Conservation (phyloP, 495 filamentous ascomycete genomes). For the Aspergillus affinis region DNA sequence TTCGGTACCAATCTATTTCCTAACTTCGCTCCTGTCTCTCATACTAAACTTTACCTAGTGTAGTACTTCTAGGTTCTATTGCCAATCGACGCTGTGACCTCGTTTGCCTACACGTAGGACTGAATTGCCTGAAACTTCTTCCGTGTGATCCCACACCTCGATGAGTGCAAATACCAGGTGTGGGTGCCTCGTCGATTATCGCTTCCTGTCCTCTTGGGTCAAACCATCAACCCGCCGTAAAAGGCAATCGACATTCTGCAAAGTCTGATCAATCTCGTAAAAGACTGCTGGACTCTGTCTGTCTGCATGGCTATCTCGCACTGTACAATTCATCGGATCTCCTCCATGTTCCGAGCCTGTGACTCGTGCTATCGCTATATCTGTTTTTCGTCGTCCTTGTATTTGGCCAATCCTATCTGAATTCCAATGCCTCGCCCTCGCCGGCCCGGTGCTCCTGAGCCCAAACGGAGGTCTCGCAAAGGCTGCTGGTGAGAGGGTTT, state of each 20-base stretch:
- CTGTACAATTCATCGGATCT: constrained; percentile 21
- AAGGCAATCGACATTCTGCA: constrained; percentile 21
- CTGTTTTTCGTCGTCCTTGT: constrained; percentile 18
- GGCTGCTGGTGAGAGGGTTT: constrained; percentile 74
- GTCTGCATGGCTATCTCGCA: constrained; percentile 35
- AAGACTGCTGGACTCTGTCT: constrained; percentile 15
- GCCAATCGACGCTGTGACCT: background rate
- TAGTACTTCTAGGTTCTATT: too few species aligned
- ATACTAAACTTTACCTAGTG: too few species aligned
- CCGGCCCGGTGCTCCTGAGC: constrained; percentile 63
- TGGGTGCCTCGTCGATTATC: constrained; percentile 46
- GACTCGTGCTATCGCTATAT: constrained; percentile 17
- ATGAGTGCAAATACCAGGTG: constrained; percentile 43
- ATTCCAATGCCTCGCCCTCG: constrained; percentile 65
- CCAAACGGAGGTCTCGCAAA: constrained; percentile 73
- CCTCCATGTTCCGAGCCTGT: constrained; percentile 22
- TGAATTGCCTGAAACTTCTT: background rate
- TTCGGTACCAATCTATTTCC: too few species aligned
- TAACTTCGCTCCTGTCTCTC: too few species aligned
- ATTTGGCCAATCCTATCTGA: constrained; percentile 18
- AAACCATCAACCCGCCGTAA: constrained; percentile 34
- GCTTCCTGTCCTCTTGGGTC: constrained; percentile 42
- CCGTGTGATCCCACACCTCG: constrained; percentile 39
- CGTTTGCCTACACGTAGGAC: too few species aligned
- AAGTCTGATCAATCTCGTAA: constrained; percentile 20